phyloP scores from a whole-genome alignment of 768 basidiomycete species.

The Atractiella rhizophila region DNA sequence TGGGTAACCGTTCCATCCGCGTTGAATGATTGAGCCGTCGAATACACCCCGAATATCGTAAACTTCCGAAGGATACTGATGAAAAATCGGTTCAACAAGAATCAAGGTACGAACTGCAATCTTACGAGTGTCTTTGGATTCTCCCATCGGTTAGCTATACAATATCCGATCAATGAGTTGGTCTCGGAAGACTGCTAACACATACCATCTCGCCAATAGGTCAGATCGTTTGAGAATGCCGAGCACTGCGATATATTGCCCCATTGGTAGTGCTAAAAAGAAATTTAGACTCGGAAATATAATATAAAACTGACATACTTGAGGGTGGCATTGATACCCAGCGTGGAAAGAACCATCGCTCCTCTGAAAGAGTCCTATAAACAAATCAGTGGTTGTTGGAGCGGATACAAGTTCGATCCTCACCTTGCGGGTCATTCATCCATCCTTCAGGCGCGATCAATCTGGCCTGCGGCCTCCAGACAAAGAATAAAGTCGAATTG shows the following conservation, averaged over 20 bases:
- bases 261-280: conserved; percentile 9
- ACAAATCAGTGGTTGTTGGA: no score
- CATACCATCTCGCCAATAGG: conserved; percentile 3
- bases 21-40: conserved; percentile 12
- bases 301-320: background rate
- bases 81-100: background rate
- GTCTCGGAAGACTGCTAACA: no score
- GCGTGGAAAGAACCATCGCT: conserved; percentile 11
- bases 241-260: conserved; percentile 8
- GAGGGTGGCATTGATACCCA: conserved; percentile 13
- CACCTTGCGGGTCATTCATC: conserved; percentile 13
- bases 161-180: no score
- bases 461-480: conserved; percentile 11
- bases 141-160: no score
- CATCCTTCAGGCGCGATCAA: conserved; percentile 14
- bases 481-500: conserved; percentile 11
- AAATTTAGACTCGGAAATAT: background rate
- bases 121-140: conserved; percentile 5
- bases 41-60: conserved; percentile 16
- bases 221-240: conserved; percentile 5
- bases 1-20: conserved; percentile 10
- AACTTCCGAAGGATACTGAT: conserved; percentile 11
- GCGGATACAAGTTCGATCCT: no score
- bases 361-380: conserved; percentile 12
- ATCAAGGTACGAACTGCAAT: background rate